Evolutionary conservation across 129 eudicot genomes (phyloP), one percentile per base, ranked within the genome.

Genomic region (Tagetes patula): DNA sequence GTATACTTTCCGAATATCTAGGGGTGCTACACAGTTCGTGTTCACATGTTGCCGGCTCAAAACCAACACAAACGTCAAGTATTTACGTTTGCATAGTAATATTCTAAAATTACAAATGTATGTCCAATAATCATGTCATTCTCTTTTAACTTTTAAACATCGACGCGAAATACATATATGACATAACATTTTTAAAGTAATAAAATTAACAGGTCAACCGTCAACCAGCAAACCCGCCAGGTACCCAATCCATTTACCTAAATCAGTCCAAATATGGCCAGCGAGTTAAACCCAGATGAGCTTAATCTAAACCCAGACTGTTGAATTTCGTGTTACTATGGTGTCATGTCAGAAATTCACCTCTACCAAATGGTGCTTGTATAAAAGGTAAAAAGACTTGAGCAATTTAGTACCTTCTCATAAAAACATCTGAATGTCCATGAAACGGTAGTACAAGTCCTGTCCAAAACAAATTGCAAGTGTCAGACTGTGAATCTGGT

Each of bases 371-470:
- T 10, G n/a, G 65, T 67, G 74, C 31, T 72, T 30, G 13, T 8
- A 30, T 52, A 50, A 13, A 39, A 72, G 67, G 32, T 52, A 50
- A 13, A 39, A 72, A 71, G 32, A 75, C 55, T 31, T 1, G 12
- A 36, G 63, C 47, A 58, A 69, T 46, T 31, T 34, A 70, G 48
- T 68, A 92, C 98, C 98, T 92, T 92, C 77, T 92, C 98, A 81
- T 92, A 92, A 71, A 89, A 92, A 77, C 89, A 82, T 62, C 98
- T 88, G 71, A 92, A 92, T 67, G 98, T 89, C 98, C 98, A 92
- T 30, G 98, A 92, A 30, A 92, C 94, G 72, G 98, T 92, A 13
- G 98, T 92, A 71, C 98, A 92, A 8, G 98, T 92, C 92, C 98
- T 92, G 96, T 79, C 74, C 54, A 79, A 70, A 62, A 47, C 13